Percentiles rank a stretch among this genome's conserved stretches.
Evolutionary conservation across 1,139 yeast species (phyloP).

Genomic region (Nakaseomyces nivariensis): DNA sequence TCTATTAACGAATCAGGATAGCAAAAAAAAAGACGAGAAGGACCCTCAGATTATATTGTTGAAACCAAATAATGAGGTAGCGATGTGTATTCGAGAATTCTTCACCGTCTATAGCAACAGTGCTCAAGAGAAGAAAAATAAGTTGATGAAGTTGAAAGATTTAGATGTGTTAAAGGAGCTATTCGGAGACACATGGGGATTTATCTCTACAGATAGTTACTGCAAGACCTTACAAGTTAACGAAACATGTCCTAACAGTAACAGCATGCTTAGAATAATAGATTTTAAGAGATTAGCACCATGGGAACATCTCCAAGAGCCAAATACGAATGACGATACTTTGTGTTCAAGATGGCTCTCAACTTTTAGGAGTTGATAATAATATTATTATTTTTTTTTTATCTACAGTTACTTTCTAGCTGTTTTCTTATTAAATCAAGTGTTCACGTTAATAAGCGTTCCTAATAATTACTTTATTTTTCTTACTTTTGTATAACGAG

Average conservation of each 20-base stretch:
- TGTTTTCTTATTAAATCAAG: too few species aligned
- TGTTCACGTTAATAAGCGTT: too few species aligned
- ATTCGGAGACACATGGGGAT: slow-evolving; percentile 28
- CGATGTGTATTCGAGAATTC: slow-evolving; percentile 27
- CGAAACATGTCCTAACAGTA: not conserved
- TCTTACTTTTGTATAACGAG: too few species aligned
- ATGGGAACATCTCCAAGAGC: slow-evolving; percentile 7
- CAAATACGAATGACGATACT: not conserved
- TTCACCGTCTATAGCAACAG: slow-evolving; percentile 25
- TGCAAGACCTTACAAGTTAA: slow-evolving; percentile 3
- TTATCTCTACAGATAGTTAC: slow-evolving; percentile 17
- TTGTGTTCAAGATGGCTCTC: slow-evolving; percentile 3
- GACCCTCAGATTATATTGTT: slow-evolving; percentile 19
- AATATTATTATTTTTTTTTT: not conserved
- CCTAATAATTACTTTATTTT: too few species aligned
- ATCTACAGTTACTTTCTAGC: not conserved
- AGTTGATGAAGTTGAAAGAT: slow-evolving; percentile 15
- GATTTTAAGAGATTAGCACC: slow-evolving; percentile 12
- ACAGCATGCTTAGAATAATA: slow-evolving; percentile 6
- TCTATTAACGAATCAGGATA: slow-evolving; percentile 11
- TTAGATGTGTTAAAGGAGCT: slow-evolving; percentile 19
- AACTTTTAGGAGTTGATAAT: slow-evolving; percentile 7
- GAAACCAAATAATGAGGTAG: slow-evolving; percentile 25
- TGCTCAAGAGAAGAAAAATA: slow-evolving; percentile 14
- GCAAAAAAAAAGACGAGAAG: slow-evolving; percentile 2